phyloP scores from a whole-genome alignment of 2,329 filamentous ascomycete genomes.

The Fusarium newnesense region DNA sequence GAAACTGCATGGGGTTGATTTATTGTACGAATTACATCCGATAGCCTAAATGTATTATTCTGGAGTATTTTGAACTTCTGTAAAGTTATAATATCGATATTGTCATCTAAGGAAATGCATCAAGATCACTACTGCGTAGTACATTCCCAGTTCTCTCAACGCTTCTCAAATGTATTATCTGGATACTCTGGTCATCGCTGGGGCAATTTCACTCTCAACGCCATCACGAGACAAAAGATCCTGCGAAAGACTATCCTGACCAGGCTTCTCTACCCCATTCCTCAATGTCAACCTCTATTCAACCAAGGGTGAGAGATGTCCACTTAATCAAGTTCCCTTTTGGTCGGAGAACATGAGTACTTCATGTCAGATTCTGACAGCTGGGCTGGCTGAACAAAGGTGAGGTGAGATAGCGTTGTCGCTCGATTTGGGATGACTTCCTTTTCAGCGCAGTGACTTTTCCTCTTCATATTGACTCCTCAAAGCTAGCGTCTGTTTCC shows the following conservation, averaged over 20 bases:
- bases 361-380: not conserved
- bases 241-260: accelerated
- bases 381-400: not conserved
- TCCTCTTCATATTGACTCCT: too few relatives aligned
- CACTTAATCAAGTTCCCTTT: accelerated
- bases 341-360: accelerated
- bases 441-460: too few relatives aligned
- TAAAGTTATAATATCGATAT: not conserved
- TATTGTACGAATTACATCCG: not conserved
- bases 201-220: too few relatives aligned
- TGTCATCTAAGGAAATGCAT: too few relatives aligned
- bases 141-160: not conserved
- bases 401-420: not conserved
- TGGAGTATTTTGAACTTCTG: not conserved
- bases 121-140: not conserved
- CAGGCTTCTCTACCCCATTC: not conserved
- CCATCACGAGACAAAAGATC: not conserved
- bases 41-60: accelerated
- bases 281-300: too few relatives aligned
- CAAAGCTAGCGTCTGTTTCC: too few relatives aligned
- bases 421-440: not conserved
- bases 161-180: accelerated
- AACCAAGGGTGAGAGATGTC: too few relatives aligned
- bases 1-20: accelerated
- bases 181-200: accelerated